These are phyloP conservation scores for Lagerstroemia speciosa DNA, from an alignment of 345 rosid genomes.

Conservation along the genomic window DNA sequence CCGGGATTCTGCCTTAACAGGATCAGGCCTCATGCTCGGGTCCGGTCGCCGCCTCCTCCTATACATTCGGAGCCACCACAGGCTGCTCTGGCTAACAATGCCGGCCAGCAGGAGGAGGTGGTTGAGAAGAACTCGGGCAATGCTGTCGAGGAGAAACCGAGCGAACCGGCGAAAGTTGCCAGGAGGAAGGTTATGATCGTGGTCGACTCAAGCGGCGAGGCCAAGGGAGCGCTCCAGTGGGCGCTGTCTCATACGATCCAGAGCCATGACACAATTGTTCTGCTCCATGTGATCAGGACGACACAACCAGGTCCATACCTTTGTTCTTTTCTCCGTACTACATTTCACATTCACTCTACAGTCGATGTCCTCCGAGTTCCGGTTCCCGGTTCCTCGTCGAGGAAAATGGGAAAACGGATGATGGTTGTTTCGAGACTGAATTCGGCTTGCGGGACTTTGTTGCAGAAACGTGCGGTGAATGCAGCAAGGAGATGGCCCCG, in stretches of 20 bases:
- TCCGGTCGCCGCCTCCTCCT: conserved; percentile 56
- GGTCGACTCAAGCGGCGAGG: conserved; percentile 65
- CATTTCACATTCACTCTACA: no score
- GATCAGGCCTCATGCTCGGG: conserved; percentile 65
- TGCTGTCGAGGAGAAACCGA: conserved; percentile 15
- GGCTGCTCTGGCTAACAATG: conserved; percentile 3
- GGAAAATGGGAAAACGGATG: not conserved
- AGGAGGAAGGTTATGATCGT: conserved; percentile 80
- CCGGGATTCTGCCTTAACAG: conserved; percentile 72
- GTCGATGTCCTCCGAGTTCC: not conserved
- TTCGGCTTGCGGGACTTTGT: not conserved
- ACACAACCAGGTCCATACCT: conserved; percentile 33
- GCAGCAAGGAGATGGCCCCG: conserved; percentile 34
- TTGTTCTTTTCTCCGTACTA: not conserved
- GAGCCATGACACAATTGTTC: conserved; percentile 57
- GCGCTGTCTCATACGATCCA: conserved; percentile 81
- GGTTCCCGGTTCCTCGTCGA: not conserved
- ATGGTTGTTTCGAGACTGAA: not conserved
- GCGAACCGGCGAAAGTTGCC: conserved; percentile 13
- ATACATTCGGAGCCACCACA: conserved; percentile 27
- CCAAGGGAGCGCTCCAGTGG: conserved; percentile 85
- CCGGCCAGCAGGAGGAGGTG: conserved; percentile 8
- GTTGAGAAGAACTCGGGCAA: conserved; percentile 6
- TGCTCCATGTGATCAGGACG: conserved; percentile 54
- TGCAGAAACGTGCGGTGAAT: conserved; percentile 27